A percentile compares a stretch with the other conserved stretches of the same genome.
These are phyloP conservation scores for Kwoniella dejecticola DNA, from an alignment of 768 basidiomycete species.

Conservation along the genomic window DNA sequence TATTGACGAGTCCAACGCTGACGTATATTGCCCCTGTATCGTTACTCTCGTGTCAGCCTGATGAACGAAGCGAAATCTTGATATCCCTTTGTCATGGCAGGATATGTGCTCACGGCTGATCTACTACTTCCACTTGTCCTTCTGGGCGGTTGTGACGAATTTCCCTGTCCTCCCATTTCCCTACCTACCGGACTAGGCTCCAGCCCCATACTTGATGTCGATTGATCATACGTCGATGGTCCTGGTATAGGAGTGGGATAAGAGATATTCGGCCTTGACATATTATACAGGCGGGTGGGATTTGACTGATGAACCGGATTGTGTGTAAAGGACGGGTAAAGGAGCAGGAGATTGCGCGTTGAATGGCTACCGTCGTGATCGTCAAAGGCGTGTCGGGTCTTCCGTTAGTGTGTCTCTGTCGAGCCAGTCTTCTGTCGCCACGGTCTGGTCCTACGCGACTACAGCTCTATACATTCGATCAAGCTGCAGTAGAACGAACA, in stretches of 20 bases:
- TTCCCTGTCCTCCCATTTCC: slow-evolving; percentile 3
- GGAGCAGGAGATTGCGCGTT: neutral
- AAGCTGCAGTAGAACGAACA: too few species aligned
- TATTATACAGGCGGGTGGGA: neutral
- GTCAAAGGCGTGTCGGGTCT: too few species aligned
- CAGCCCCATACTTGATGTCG: slow-evolving; percentile 18
- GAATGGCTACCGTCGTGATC: too few species aligned
- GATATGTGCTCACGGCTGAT: slow-evolving; percentile 11
- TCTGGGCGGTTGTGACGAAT: neutral
- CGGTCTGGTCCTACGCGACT: too few species aligned
- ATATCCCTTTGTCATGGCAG: neutral
- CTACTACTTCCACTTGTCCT: slow-evolving; percentile 11
- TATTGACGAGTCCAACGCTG: slow-evolving; percentile 72
- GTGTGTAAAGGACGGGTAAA: neutral
- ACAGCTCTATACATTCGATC: neutral
- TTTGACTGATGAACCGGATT: too few species aligned
- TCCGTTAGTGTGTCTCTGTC: neutral
- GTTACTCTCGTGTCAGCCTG: too few species aligned
- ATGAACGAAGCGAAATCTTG: too few species aligned
- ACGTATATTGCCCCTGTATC: slow-evolving; percentile 17
- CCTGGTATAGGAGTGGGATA: slow-evolving; percentile 35
- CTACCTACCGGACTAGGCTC: slow-evolving; percentile 23
- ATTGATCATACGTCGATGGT: slow-evolving; percentile 22
- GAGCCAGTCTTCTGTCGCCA: neutral
- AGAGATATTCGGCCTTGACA: slow-evolving; percentile 45